A percentile compares a stretch with the other conserved stretches of the same genome.
Evolutionary conservation across 768 basidiomycete species (phyloP).

Genomic region (Tephrocybe rancida): DNA sequence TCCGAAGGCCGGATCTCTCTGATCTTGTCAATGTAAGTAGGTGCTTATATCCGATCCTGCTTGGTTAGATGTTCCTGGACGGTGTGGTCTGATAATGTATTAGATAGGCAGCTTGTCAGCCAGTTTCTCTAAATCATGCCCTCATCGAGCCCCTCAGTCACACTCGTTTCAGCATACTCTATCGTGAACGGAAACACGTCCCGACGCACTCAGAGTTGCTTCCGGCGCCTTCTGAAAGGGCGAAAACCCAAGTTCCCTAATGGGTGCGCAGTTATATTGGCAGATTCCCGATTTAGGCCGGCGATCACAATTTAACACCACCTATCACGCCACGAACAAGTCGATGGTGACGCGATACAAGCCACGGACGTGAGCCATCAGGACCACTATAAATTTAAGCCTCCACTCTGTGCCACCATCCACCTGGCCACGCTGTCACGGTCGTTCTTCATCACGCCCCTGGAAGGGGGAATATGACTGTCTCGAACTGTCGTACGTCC

Average conservation of each 20-base stretch:
- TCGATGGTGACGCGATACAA: not conserved
- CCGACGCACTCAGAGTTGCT: too few relatives aligned
- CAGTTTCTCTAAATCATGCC: too few relatives aligned
- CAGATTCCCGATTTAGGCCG: conserved; percentile 12
- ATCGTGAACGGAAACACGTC: too few relatives aligned
- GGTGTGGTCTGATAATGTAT: too few relatives aligned
- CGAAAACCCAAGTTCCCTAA: not conserved
- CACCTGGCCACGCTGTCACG: conserved; percentile 10
- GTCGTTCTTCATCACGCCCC: conserved; percentile 17
- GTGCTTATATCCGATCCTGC: not conserved
- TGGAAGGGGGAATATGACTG: conserved; percentile 10
- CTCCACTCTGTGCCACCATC: conserved; percentile 9
- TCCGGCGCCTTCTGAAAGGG: too few relatives aligned
- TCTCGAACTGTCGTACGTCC: conserved; percentile 6
- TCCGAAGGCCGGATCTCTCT: not conserved
- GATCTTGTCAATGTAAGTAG: not conserved
- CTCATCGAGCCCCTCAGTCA: too few relatives aligned
- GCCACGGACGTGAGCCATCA: conserved; percentile 10
- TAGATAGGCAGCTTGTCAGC: too few relatives aligned
- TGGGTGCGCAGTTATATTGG: conserved; percentile 7
- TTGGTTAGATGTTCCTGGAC: not conserved
- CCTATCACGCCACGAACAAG: conserved; percentile 16
- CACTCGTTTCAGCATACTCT: too few relatives aligned
- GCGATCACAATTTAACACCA: conserved; percentile 12
- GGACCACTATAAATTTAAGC: conserved; percentile 1